phyloP scores from a whole-genome alignment of 1,284 basidiomycete species.

The Macrocystidia cucumis region DNA sequence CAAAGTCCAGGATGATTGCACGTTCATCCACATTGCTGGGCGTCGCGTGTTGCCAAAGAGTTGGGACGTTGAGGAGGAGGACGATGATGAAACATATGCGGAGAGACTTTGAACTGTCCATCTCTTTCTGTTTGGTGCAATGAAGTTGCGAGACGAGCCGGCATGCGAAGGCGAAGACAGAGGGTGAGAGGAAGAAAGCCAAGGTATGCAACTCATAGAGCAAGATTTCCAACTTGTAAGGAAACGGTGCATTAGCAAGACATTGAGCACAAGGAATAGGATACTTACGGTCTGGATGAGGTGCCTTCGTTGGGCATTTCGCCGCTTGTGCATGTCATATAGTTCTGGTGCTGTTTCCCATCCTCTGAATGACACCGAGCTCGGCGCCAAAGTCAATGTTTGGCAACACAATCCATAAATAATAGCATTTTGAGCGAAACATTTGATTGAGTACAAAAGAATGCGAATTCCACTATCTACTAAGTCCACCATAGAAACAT shows the following conservation, averaged over 20 bases:
- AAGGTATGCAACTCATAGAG: constrained; percentile 66
- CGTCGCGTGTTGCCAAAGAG: constrained; percentile 52
- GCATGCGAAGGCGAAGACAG: constrained; percentile 46
- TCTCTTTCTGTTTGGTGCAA: constrained; percentile 54
- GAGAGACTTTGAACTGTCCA: constrained; percentile 52
- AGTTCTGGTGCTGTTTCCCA: too few species aligned
- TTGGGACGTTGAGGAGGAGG: constrained; percentile 47
- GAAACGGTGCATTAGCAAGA: constrained; percentile 7
- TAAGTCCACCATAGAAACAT: too few species aligned
- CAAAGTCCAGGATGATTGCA: constrained; percentile 64
- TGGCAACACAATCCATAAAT: too few species aligned
- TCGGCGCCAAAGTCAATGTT: too few species aligned
- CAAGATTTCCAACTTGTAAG: constrained; percentile 53
- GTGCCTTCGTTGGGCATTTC: constrained; percentile 70
- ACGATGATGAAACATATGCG: constrained; percentile 57
- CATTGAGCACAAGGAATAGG: constrained; percentile 3
- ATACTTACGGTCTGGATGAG: constrained; percentile 61
- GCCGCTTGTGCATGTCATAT: constrained; percentile 66
- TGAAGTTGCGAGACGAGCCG: constrained; percentile 56
- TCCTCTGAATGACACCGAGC: too few species aligned
- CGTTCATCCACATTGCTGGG: constrained; percentile 43
- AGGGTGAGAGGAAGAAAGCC: constrained; percentile 69
- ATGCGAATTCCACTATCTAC: too few species aligned
- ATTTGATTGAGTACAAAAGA: too few species aligned
- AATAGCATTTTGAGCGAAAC: too few species aligned